Evolutionary conservation across 345 rosid species (phyloP).

Genomic region (Brassica napus): DNA sequence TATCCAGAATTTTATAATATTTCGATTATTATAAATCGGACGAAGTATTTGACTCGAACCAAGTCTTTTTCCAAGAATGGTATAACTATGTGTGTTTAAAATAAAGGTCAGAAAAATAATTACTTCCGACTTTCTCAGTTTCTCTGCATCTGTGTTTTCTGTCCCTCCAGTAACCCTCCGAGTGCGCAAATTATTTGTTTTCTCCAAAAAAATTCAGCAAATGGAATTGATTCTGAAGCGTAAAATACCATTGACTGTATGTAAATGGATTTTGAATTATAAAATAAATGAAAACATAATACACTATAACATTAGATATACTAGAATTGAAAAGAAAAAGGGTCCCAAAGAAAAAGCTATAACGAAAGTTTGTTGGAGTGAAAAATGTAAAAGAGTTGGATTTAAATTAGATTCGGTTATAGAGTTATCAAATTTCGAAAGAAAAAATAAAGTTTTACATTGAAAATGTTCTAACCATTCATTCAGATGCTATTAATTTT

Average conservation of each 20-base stretch:
- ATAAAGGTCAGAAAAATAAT: slow-evolving; percentile 9
- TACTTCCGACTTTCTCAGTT: neutral
- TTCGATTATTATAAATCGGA: neutral
- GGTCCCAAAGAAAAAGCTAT: neutral
- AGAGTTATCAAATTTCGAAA: neutral
- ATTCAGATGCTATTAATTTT: neutral
- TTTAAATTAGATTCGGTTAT: neutral
- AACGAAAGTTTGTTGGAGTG: neutral
- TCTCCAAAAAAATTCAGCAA: neutral
- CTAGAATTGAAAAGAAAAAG: neutral
- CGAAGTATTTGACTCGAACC: slow-evolving; percentile 34
- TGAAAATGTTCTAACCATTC: neutral
- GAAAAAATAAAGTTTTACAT: too few relatives aligned
- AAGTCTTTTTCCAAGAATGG: slow-evolving; percentile 28
- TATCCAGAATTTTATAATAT: neutral
- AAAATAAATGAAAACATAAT: neutral
- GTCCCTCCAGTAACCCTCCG: slow-evolving; percentile 37
- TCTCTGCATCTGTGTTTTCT: slow-evolving; percentile 23
- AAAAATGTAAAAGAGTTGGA: neutral
- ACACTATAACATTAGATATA: neutral
- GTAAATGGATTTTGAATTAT: neutral
- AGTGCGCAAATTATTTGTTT: slow-evolving; percentile 24
- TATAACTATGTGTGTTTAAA: neutral
- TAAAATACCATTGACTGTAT: neutral
- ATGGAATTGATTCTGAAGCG: neutral